Percentiles rank a stretch among this genome's conserved stretches.
These are phyloP conservation scores for Melanopsichium pennsylvanicum DNA, from an alignment of 1,284 basidiomycete species.

Conservation along the genomic window DNA sequence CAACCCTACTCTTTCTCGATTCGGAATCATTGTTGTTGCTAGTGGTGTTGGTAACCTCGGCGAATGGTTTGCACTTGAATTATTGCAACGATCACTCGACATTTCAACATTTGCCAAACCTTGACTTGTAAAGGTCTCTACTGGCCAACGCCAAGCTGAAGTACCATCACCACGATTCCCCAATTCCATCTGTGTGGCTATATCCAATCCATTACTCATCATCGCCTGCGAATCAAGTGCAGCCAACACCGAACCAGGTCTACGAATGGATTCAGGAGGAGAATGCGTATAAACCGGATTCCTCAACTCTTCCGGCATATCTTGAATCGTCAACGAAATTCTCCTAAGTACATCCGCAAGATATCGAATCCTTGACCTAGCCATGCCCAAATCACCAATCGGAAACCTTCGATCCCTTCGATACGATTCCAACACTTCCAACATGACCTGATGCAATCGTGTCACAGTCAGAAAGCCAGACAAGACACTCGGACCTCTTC, in stretches of 20 bases:
- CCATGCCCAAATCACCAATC: conserved; percentile 23
- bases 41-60: background rate
- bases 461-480: conserved; percentile 47
- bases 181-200: conserved; percentile 22
- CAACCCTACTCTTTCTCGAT: no score
- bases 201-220: conserved; percentile 33
- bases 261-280: conserved; percentile 19
- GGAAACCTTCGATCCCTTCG: conserved; percentile 41
- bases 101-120: conserved; percentile 31
- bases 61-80: conserved; percentile 20
- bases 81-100: conserved; percentile 15
- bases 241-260: conserved; percentile 16
- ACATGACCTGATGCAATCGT: conserved; percentile 43
- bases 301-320: conserved; percentile 45
- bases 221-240: conserved; percentile 36
- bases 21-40: background rate
- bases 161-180: conserved; percentile 24
- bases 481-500: conserved; percentile 29
- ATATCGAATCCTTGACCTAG: conserved; percentile 25
- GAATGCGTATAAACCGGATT: conserved; percentile 29
- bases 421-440: conserved; percentile 44
- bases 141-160: conserved; percentile 42
- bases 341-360: conserved; percentile 22
- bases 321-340: conserved; percentile 23
- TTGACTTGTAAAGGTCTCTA: conserved; percentile 34